These are phyloP conservation scores for Fusarium sp. DNA, from an alignment of 2,329 filamentous ascomycete genomes.

Conservation along the genomic window DNA sequence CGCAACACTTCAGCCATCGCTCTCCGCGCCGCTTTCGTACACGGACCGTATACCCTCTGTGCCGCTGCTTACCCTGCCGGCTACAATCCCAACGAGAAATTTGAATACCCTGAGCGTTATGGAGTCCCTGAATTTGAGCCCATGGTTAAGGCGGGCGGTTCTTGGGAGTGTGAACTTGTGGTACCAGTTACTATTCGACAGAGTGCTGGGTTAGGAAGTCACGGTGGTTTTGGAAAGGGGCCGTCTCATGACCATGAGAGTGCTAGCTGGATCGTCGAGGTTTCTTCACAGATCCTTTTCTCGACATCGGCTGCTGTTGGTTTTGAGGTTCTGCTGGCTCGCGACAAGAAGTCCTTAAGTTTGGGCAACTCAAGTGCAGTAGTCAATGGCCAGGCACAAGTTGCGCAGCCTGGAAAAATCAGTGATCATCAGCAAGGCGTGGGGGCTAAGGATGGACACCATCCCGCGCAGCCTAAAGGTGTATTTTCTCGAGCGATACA, in stretches of 20 bases:
- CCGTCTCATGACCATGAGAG: slow-evolving; percentile 63
- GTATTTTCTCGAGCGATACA: slow-evolving; percentile 85
- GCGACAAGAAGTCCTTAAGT: slow-evolving; percentile 85
- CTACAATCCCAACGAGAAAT: slow-evolving; percentile 85
- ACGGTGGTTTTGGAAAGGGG: slow-evolving; percentile 59
- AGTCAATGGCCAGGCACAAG: slow-evolving; percentile 57
- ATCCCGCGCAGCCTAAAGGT: slow-evolving; percentile 74
- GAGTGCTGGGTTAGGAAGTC: slow-evolving; percentile 62
- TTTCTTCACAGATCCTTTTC: slow-evolving; percentile 93
- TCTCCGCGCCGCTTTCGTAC: slow-evolving; percentile 92
- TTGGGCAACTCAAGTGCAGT: slow-evolving; percentile 64
- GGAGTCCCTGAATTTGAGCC: slow-evolving; percentile 93
- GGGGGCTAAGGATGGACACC: slow-evolving; percentile 66
- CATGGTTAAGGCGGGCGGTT: slow-evolving; percentile 92
- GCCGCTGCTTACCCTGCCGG: slow-evolving; percentile 85
- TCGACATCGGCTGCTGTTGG: slow-evolving; percentile 87
- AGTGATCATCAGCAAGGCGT: slow-evolving; percentile 78
- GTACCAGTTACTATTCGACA: slow-evolving; percentile 83
- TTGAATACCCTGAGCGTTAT: slow-evolving; percentile 74
- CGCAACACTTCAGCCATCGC: slow-evolving; percentile 93
- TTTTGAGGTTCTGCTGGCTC: slow-evolving; percentile 86
- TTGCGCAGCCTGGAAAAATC: slow-evolving; percentile 75
- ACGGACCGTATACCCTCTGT: slow-evolving; percentile 92
- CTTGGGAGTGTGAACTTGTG: slow-evolving; percentile 81
- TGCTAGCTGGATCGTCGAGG: slow-evolving; percentile 89